These are phyloP conservation scores for Apiospora phragmitis DNA, from an alignment of 2,329 filamentous ascomycete genomes.

Conservation along the genomic window DNA sequence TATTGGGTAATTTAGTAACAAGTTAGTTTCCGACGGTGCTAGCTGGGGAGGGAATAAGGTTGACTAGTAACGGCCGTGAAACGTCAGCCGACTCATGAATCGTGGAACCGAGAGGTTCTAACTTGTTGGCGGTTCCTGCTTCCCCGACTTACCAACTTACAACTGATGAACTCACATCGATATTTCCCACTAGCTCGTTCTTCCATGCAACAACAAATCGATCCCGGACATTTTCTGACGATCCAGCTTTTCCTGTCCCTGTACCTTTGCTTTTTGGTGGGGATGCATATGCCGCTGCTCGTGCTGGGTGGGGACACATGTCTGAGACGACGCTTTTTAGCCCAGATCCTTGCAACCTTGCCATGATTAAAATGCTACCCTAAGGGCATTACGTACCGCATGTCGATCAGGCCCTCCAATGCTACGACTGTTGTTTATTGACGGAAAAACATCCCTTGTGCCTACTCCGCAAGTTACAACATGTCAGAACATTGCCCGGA, in stretches of 20 bases:
- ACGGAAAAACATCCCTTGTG: background rate
- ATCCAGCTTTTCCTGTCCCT: too few species aligned
- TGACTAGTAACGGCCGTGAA: background rate
- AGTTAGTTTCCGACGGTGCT: background rate
- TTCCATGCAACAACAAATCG: background rate
- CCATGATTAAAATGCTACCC: background rate
- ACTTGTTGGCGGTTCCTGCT: background rate
- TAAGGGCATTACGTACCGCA: background rate
- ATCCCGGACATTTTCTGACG: background rate
- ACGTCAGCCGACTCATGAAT: background rate
- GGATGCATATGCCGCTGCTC: background rate
- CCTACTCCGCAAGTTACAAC: background rate
- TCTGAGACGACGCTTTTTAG: conserved; percentile 4
- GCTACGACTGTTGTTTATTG: conserved; percentile 2
- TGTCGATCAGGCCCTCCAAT: background rate
- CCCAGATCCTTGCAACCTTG: background rate
- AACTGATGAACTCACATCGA: too few species aligned
- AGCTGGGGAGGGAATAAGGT: background rate
- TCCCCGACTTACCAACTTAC: background rate
- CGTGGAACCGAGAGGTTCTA: background rate
- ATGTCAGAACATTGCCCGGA: background rate
- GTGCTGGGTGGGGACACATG: background rate
- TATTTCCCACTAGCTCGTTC: too few species aligned
- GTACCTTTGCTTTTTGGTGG: background rate
- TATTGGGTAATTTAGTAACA: background rate